Evolutionary conservation across 1,284 basidiomycete species (phyloP).

Genomic region (Xanthoconium separans): DNA sequence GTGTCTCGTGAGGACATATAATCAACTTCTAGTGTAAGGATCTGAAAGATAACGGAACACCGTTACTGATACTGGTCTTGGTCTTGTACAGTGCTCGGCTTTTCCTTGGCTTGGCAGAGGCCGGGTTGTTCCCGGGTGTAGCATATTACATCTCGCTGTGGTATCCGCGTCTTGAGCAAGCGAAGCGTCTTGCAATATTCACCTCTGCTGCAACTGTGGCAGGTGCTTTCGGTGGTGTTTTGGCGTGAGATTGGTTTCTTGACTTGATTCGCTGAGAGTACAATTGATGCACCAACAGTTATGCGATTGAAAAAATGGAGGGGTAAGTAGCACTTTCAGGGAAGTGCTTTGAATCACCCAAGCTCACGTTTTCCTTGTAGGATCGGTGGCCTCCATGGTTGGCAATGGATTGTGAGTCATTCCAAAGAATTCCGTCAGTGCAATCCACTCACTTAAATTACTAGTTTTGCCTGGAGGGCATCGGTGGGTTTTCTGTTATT

Average conservation of each 20-base stretch:
- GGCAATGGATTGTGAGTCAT: constrained; percentile 47
- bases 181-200: constrained; percentile 14
- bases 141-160: constrained; percentile 15
- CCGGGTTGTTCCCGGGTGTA: constrained; percentile 15
- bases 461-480: constrained; percentile 35
- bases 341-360: neutral
- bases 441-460: neutral
- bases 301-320: constrained; percentile 17
- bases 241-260: constrained; percentile 14
- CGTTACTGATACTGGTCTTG: no score
- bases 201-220: constrained; percentile 5
- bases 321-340: constrained; percentile 6
- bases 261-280: neutral
- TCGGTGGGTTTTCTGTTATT: constrained; percentile 7
- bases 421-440: no score
- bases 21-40: constrained; percentile 33
- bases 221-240: constrained; percentile 13
- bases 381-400: constrained; percentile 39
- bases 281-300: constrained; percentile 9
- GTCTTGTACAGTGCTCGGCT: constrained; percentile 39
- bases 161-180: constrained; percentile 18
- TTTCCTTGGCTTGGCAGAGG: constrained; percentile 25
- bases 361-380: neutral
- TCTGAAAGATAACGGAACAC: neutral
- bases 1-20: constrained; percentile 34